These are phyloP conservation scores for Solanum clarkiae DNA, from an alignment of 257 asterid species.

Conservation along the genomic window DNA sequence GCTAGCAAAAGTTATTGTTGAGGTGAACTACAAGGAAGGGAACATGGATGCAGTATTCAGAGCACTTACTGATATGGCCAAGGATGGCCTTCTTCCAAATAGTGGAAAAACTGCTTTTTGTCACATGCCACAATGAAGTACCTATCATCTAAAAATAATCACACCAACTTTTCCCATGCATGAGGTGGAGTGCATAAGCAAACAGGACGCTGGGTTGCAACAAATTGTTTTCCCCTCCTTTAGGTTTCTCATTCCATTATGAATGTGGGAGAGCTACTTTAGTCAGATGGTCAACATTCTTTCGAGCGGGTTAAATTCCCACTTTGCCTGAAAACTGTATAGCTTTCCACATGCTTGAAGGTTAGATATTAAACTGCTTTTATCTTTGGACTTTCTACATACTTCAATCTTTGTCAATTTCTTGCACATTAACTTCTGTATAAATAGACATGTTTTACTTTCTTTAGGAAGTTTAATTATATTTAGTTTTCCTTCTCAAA, in stretches of 20 bases:
- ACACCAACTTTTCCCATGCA: not conserved
- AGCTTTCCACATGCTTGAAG: not conserved
- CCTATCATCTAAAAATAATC: not conserved
- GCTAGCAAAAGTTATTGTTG: conserved; percentile 51
- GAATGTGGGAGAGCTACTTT: not conserved
- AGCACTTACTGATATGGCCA: conserved; percentile 63
- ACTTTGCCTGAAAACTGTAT: not conserved
- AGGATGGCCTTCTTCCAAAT: conserved; percentile 80
- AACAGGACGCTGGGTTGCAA: not conserved
- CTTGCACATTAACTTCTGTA: not conserved
- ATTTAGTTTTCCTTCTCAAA: not conserved
- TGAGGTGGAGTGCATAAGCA: not conserved
- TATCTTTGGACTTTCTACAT: not conserved
- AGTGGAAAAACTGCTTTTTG: conserved; percentile 21
- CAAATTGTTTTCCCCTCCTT: not conserved
- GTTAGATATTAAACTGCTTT: not conserved
- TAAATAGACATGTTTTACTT: not conserved
- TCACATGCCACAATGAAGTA: not conserved
- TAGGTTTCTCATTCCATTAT: not conserved
- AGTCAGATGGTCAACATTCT: not conserved
- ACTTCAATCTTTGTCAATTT: not conserved
- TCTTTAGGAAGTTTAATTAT: not conserved
- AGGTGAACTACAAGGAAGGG: conserved; percentile 69
- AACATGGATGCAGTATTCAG: conserved; percentile 60
- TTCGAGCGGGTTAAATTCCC: not conserved